phyloP scores from a whole-genome alignment of 116 monocot genomes.

The Zostera marina region DNA sequence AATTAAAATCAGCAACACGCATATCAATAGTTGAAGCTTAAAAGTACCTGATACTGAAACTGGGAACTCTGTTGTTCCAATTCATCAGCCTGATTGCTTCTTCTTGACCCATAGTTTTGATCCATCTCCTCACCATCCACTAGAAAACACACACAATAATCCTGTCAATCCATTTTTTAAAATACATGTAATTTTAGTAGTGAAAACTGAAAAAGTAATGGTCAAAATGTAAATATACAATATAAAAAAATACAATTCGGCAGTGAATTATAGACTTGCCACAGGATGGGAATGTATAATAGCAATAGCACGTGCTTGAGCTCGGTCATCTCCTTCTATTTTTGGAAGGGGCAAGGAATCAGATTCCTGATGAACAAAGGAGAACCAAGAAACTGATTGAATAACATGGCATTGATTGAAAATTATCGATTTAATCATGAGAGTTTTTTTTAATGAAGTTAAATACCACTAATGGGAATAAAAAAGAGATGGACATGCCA shows the following conservation, averaged over 20 bases:
- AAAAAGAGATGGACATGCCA: too few species aligned
- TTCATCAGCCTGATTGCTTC: slow-evolving; percentile 67
- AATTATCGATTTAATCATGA: not conserved
- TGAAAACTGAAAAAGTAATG: not conserved
- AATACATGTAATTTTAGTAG: not conserved
- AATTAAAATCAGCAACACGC: not conserved
- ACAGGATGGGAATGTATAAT: slow-evolving; percentile 91
- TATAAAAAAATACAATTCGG: not conserved
- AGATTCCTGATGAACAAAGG: slow-evolving; percentile 33
- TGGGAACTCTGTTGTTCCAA: slow-evolving; percentile 81
- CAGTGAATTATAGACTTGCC: slow-evolving; percentile 31
- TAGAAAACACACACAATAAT: slow-evolving; percentile 13
- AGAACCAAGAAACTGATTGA: slow-evolving; percentile 2
- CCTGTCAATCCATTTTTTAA: not conserved
- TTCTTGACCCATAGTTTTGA: slow-evolving; percentile 49
- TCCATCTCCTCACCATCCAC: slow-evolving; percentile 99
- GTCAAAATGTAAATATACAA: not conserved
- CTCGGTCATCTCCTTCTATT: slow-evolving; percentile 85
- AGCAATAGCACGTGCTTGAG: slow-evolving; percentile 90
- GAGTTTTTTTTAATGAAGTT: too few species aligned
- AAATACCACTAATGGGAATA: too few species aligned
- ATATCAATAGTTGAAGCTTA: not conserved
- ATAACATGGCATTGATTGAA: slow-evolving; percentile 1
- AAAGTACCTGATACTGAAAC: slow-evolving; percentile 32
- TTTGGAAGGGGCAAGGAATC: slow-evolving; percentile 71